Base-by-base conservation (phyloP, 306 rosid genomes). In the Ormosia emarginata region DNA sequence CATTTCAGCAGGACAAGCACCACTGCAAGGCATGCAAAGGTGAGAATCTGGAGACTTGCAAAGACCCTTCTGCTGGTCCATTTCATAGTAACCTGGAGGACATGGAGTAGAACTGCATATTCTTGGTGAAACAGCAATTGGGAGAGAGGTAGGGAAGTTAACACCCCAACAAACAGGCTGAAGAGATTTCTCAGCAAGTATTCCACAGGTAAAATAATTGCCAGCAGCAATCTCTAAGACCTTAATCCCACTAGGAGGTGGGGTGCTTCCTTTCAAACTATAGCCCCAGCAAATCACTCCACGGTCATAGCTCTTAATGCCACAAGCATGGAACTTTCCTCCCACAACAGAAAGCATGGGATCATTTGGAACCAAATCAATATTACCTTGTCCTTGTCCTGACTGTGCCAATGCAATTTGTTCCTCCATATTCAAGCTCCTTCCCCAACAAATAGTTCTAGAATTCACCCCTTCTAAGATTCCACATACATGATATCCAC, bases 401-500 rank as follows among this genome's bases (percentile, higher is more conserved):
- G 93, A 78, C 77, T 82, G 78, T 29, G 67, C 71, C 47, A 89
- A 88, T 10, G 94, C 86, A 79, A 93, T 86, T 63, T 93, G 91
- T 77, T 90, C 97, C 83, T 92, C 97, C 39, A 86, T 71, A 57
- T 58, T 84, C 85, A 95, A 92, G 57, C 94, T 90, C 80, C 94
- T 91, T 33, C 99, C 99, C 98, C 98, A 95, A 85, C 99, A 95
- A 78, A 87, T 36, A 52, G 92, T 85, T 55, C 79, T 89, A 7
- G 94, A 84, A 82, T 79, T 85, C 63, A 78, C 83, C 7, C 92
- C 93, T 47, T 93, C 99, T 34, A 83, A 37, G 69, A 95, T 92
- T 47, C 99, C 99, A 76, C 99, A 95, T 8, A 93, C 99, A 80
- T 95, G 98, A 80, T 87, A 92, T 14, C 99, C 99, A 8, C 99